phyloP scores from a whole-genome alignment of 139 green algal genomes.

The Chlorella sp. region DNA sequence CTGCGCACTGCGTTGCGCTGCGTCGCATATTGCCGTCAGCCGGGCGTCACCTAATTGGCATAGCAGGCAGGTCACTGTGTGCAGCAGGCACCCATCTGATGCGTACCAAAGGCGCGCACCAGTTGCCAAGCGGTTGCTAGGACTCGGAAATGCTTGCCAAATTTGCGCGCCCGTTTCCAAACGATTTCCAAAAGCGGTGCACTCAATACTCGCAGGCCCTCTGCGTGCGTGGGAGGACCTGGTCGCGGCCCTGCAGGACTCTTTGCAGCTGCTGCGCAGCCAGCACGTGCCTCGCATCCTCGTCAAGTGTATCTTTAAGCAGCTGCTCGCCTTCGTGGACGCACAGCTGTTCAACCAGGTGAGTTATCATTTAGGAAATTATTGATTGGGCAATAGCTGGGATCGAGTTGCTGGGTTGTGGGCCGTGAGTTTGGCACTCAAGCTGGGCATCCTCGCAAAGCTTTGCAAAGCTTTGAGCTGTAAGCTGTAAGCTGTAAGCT shows the following conservation, averaged over 20 bases:
- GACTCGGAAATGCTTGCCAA: background rate
- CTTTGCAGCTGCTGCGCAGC: constrained; percentile 26
- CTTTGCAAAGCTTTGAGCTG: no score
- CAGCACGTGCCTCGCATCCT: constrained; percentile 35
- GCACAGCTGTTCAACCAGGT: constrained; percentile 95
- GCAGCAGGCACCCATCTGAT: no score
- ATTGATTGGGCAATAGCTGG: no score
- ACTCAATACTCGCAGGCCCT: background rate
- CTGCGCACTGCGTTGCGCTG: no score
- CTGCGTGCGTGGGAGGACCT: constrained; percentile 37
- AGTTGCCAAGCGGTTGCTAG: background rate
- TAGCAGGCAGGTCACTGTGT: background rate
- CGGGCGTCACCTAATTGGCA: background rate
- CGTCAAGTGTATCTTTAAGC: constrained; percentile 38
- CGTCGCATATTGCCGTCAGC: no score
- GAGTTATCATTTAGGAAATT: no score
- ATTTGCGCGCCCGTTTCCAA: background rate
- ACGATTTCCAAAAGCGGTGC: background rate
- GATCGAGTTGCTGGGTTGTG: no score
- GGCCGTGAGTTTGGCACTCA: no score
- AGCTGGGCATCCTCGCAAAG: no score
- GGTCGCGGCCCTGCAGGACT: constrained; percentile 24
- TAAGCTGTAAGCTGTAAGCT: no score
- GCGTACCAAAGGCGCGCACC: no score
- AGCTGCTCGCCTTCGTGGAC: constrained; percentile 92